Base-by-base conservation (phyloP, 352 stramenopile species). In the Phytopythium chamaehyphon region DNA sequence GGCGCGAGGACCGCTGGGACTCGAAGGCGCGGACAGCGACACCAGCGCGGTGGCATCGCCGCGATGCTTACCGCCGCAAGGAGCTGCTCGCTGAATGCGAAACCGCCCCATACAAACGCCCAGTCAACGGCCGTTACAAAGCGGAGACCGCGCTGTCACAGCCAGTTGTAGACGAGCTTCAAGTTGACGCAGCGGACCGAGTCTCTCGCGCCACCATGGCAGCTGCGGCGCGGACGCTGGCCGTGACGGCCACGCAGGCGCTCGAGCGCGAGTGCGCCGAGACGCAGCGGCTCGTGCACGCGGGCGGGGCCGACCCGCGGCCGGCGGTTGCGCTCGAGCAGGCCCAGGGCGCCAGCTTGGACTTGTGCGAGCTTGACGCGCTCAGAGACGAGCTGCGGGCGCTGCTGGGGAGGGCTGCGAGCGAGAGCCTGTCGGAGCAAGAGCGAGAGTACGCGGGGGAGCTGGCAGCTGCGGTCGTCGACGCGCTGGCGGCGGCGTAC, bases 331-430 rank as follows among this genome's bases (percentile, higher is more conserved):
- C 2, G 18, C 7, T 31, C 6, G 10, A 31, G 19, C 19, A 31
- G 6, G 5, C 7, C 3, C 10, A 10, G 9, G 5, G 11, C 18
- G 40, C 5, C 21, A 6, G 18, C 18, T 19, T 48, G 24, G 22
- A 24, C 2, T 40, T 65, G 6, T 23, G 51, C 21, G 67, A 79
- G 3, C 47, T 81, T 2, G 62, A 75, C 11, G 55, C 61, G 31
- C 62, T 75, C 51, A 56, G 68, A 19, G 51, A 44, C 4, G 70
- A 81, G 22, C 55, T 81, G 44, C 55, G 64, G 39, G 57, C 71
- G 39, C 31, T 76, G 37, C 56, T 66, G 40, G n/a, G n/a, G n/a
- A n/a, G n/a, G n/a, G n/a, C n/a, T n/a, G 47, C 59, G 21, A 45
- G 61, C 28, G 48, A 42, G 19, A 42, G 45, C 1, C 63, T 69